Evolutionary conservation across 495 filamentous ascomycete species (phyloP).

Genomic region (Daldinia vernicosa): DNA sequence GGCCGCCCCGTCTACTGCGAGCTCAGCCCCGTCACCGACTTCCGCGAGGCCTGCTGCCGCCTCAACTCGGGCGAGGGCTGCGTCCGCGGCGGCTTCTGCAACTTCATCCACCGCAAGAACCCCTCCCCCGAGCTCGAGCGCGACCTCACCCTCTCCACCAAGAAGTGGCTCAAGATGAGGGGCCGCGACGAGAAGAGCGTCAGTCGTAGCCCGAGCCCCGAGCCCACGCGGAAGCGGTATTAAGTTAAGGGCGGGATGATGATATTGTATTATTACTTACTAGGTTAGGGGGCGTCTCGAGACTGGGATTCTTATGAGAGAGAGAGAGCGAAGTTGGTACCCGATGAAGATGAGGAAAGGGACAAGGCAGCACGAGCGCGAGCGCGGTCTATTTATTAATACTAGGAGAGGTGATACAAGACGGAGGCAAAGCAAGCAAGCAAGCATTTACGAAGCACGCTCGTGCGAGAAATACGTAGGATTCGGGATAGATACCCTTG

Average conservation of each 20-base stretch:
- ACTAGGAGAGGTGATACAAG: not conserved
- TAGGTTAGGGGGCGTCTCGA: too few species aligned
- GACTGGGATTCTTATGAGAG: too few species aligned
- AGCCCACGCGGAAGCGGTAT: conserved; percentile 75
- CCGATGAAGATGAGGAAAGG: too few species aligned
- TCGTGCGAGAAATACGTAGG: not conserved
- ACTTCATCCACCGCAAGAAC: conserved; percentile 98
- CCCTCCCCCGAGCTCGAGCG: conserved; percentile 86
- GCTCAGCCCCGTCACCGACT: conserved; percentile 94
- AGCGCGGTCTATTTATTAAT: not conserved
- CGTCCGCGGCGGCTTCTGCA: conserved; percentile 96
- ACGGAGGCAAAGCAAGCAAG: not conserved
- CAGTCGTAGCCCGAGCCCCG: conserved; percentile 76
- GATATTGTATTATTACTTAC: not conserved
- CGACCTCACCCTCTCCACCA: conserved; percentile 85
- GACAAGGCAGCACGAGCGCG: not conserved
- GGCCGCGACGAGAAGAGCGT: conserved; percentile 87
- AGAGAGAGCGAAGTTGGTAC: too few species aligned
- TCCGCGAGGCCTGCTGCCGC: conserved; percentile 96
- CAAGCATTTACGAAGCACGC: not conserved
- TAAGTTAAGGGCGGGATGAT: conserved; percentile 44
- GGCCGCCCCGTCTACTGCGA: conserved; percentile 98
- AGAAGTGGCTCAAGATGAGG: conserved; percentile 93
- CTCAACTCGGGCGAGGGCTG: conserved; percentile 95
- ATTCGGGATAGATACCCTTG: conserved; percentile 3